Base-by-base conservation (phyloP, 306 rosid genomes). In the Begonia fuchsioides region DNA sequence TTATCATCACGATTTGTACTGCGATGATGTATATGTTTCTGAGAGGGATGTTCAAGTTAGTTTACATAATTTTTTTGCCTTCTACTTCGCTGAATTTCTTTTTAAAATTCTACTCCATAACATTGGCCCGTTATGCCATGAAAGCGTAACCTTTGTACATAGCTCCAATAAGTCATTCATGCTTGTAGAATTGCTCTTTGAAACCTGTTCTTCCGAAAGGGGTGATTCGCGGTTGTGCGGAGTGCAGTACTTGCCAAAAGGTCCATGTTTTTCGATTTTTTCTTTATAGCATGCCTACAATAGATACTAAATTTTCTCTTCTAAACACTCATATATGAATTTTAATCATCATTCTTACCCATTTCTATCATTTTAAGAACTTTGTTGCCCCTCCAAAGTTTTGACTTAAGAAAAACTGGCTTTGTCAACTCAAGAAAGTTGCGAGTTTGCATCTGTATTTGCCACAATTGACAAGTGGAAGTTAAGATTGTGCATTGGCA, bases 221-320 rank as follows among this genome's bases (percentile, higher is more conserved):
- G 61, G 95, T 90, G 43, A 52, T 82, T 54, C 94, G 96, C 8
- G 98, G 98, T 39, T 90, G 95, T 77, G 76, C 93, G 9, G 83
- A 82, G 45, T 90, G 98, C 66, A 65, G 47, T 51, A 59, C 59
- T 66, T 90, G 95, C 68, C 98, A 85, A 77, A 85, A 85, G 98
- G 98, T 32, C 26, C 26, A 19, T 32, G 47, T 45, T 49, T 8
- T 16, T 26, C n/a, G n/a, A 40, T 3, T 40, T 40, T 12, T 19
- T 19, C 26, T 19, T 19, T 9, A 12, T 40, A 12, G 44, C 44
- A 40, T 40, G 12, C 9, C 1, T 40, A 1, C n/a, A 2, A 5
- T 40, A 40, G n/a, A 40, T 9, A 10, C 11, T 9, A 40, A 1
- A 2, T 12, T 40, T 40, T 40, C n/a, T 40, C 44, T 40, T 40